A percentile compares a stretch with the other conserved stretches of the same genome.
Evolutionary conservation across 441 rosid species (phyloP).

Genomic region (Metrosideros polymorpha): DNA sequence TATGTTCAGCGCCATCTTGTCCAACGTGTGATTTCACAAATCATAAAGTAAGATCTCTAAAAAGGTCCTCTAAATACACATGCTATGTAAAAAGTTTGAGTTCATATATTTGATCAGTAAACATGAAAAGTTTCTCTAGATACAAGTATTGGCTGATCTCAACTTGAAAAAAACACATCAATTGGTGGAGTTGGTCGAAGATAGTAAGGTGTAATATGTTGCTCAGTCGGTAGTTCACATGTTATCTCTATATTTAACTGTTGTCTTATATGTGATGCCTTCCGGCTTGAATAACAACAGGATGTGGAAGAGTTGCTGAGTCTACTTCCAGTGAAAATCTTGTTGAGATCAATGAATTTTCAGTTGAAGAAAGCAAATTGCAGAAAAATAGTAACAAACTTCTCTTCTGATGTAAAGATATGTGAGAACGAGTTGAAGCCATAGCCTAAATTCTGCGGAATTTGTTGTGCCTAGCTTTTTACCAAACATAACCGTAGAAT

Average conservation of each 20-base stretch:
- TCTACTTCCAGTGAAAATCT: constrained; percentile 4
- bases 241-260: too few relatives aligned
- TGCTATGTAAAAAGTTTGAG: too few relatives aligned
- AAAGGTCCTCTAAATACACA: not conserved
- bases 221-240: too few relatives aligned
- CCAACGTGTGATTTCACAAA: constrained; percentile 9
- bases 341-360: constrained; percentile 7
- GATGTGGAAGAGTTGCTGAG: constrained; percentile 7
- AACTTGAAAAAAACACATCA: constrained; percentile 8
- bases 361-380: constrained; percentile 1
- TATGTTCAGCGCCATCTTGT: constrained; percentile 11
- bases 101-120: not conserved
- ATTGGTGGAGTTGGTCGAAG: too few relatives aligned
- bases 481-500: too few relatives aligned
- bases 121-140: not conserved
- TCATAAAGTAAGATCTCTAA: not conserved
- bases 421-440: too few relatives aligned
- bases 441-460: too few relatives aligned
- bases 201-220: too few relatives aligned
- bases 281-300: not conserved
- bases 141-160: constrained; percentile 6
- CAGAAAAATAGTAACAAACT: constrained; percentile 1
- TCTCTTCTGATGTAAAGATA: constrained; percentile 5
- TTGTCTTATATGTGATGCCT: not conserved
- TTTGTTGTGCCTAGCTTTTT: too few relatives aligned